Conservation (phyloP, 306 rosid genomes). For the Vachellia pachyceras region DNA sequence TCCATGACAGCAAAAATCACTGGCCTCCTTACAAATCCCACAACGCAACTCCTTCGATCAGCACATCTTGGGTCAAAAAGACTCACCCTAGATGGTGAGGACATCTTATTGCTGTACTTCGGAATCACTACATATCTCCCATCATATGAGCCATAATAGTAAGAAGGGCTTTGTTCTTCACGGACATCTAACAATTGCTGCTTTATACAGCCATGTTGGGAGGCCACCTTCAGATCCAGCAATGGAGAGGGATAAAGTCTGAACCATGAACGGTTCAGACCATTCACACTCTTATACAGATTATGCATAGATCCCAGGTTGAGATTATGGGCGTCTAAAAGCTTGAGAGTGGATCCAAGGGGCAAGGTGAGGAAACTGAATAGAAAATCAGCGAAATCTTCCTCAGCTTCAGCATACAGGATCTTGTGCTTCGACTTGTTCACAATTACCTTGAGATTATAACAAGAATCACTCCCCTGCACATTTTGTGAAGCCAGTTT, state of each 20-base stretch:
- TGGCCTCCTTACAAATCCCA: constrained; percentile 44
- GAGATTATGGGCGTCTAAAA: neutral
- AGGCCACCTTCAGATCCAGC: neutral
- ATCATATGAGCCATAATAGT: too few relatives aligned
- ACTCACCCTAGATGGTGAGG: constrained; percentile 22
- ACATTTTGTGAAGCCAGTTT: neutral
- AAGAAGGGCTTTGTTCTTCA: neutral
- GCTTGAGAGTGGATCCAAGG: constrained; percentile 15
- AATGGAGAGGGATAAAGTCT: too few relatives aligned
- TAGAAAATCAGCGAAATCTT: constrained; percentile 20
- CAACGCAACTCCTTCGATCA: neutral
- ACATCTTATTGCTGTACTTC: too few relatives aligned
- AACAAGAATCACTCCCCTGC: neutral
- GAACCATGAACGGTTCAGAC: too few relatives aligned
- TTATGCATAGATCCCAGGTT: constrained; percentile 8
- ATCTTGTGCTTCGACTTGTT: neutral
- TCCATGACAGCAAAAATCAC: constrained; percentile 38
- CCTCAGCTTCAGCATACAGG: constrained; percentile 32
- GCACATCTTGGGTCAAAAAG: constrained; percentile 41
- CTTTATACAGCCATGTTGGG: neutral
- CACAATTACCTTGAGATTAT: neutral
- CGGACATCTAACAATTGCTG: neutral
- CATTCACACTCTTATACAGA: neutral
- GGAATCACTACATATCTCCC: too few relatives aligned
- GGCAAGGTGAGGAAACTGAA: constrained; percentile 32